Percentiles rank a stretch among this genome's conserved stretches.
Conservation (phyloP, 768 basidiomycete genomes). For the Lentinula edodes region DNA sequence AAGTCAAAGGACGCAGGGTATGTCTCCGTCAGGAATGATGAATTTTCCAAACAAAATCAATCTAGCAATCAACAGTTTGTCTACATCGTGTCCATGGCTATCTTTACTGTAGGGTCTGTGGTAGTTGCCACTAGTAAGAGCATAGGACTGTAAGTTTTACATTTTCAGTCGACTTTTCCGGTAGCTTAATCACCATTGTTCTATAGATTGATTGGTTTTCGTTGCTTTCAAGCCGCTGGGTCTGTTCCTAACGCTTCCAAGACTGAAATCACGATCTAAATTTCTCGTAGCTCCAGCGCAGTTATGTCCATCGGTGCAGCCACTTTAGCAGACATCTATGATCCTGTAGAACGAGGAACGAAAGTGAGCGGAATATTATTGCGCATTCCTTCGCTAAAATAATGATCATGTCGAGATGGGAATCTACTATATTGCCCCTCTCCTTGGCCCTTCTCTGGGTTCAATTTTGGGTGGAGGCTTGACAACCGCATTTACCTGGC, state of each 20-base stretch:
- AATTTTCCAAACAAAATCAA: not conserved
- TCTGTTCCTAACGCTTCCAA: constrained; percentile 20
- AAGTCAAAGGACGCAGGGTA: constrained; percentile 73
- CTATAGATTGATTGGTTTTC: constrained; percentile 54
- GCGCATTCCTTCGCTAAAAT: not conserved
- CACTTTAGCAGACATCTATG: constrained; percentile 75
- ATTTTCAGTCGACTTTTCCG: not conserved
- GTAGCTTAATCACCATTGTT: not conserved
- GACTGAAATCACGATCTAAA: not conserved
- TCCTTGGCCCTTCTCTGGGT: constrained; percentile 70
- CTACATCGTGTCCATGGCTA: constrained; percentile 44
- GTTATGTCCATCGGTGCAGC: constrained; percentile 71
- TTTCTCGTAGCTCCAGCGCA: constrained; percentile 48
- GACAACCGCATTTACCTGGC: constrained; percentile 68
- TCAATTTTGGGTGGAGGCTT: constrained; percentile 68
- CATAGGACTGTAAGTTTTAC: constrained; percentile 37
- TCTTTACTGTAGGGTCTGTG: constrained; percentile 52
- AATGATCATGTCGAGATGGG: constrained; percentile 47
- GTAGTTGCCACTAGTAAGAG: constrained; percentile 50
- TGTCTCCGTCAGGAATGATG: constrained; percentile 9
- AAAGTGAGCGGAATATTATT: constrained; percentile 26
- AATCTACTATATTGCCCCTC: constrained; percentile 72
- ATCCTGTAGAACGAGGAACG: constrained; percentile 66
- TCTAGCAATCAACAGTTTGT: constrained; percentile 31
- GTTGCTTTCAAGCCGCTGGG: constrained; percentile 65